These are phyloP conservation scores for Melanopsichium pennsylvanicum DNA, from an alignment of 1,284 basidiomycete species.

Conservation along the genomic window DNA sequence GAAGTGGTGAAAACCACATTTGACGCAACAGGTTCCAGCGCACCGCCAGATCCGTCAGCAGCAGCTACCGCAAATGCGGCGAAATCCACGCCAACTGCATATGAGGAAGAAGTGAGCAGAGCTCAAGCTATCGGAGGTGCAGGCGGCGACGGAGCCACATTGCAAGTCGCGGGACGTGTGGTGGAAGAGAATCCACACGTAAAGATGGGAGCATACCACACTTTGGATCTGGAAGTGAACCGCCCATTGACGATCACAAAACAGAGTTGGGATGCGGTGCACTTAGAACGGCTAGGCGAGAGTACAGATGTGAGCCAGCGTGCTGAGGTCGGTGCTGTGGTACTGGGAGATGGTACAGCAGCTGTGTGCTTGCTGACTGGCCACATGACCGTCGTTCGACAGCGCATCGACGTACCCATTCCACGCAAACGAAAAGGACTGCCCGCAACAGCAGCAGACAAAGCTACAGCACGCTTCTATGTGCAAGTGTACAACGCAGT, in stretches of 20 bases:
- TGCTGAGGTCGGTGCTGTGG: conserved; percentile 94
- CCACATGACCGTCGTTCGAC: conserved; percentile 93
- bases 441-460: conserved; percentile 53
- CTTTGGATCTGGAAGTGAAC: conserved; percentile 90
- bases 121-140: conserved; percentile 33
- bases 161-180: conserved; percentile 89
- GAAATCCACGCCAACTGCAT: conserved; percentile 13
- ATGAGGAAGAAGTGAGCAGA: conserved; percentile 44
- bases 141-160: conserved; percentile 67
- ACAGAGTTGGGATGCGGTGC: conserved; percentile 87
- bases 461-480: conserved; percentile 74
- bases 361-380: conserved; percentile 92
- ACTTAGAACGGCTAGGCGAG: conserved; percentile 82
- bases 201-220: conserved; percentile 93
- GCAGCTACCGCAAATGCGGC: conserved; percentile 27
- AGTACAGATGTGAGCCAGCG: conserved; percentile 88
- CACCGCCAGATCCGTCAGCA: conserved; percentile 53
- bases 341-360: conserved; percentile 89
- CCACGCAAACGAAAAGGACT: conserved; percentile 76
- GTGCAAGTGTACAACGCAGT: conserved; percentile 85
- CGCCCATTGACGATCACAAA: conserved; percentile 93
- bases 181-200: conserved; percentile 90
- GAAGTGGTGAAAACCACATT: conserved; percentile 74
- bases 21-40: conserved; percentile 56
- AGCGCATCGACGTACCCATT: conserved; percentile 87